Percentiles rank a stretch among this genome's conserved stretches.
Evolutionary conservation across 306 rosid genomes (phyloP).

Genomic region (Prunus armeniaca): DNA sequence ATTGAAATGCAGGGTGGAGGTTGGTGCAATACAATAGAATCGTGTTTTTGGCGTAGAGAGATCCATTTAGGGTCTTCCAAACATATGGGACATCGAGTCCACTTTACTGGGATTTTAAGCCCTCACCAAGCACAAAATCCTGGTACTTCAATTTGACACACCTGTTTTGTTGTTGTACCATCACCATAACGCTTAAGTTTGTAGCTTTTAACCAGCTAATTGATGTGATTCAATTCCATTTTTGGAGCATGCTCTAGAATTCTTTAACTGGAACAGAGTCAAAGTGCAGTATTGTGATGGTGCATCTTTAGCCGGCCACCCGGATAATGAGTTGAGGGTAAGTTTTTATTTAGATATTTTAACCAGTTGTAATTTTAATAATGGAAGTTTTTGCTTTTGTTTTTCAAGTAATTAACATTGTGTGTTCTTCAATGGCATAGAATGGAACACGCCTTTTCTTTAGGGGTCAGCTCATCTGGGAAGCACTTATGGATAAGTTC

Average conservation of each 20-base stretch:
- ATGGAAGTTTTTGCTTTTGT: background rate
- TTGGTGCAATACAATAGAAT: slow-evolving; percentile 67
- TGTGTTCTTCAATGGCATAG: slow-evolving; percentile 28
- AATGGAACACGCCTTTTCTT: slow-evolving; percentile 56
- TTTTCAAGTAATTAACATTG: slow-evolving; percentile 2
- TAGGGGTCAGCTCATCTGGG: slow-evolving; percentile 95
- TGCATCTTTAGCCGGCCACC: slow-evolving; percentile 84
- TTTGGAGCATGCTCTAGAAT: slow-evolving; percentile 56
- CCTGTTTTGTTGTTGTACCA: background rate
- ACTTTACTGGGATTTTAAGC: slow-evolving; percentile 78
- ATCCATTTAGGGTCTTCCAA: slow-evolving; percentile 76
- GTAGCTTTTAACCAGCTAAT: background rate
- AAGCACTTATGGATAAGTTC: slow-evolving; percentile 72
- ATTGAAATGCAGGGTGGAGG: slow-evolving; percentile 75
- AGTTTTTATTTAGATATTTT: slow-evolving; percentile 4
- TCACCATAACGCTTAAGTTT: background rate
- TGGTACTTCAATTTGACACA: slow-evolving; percentile 38
- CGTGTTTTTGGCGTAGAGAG: slow-evolving; percentile 59
- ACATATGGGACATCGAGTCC: slow-evolving; percentile 59
- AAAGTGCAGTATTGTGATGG: slow-evolving; percentile 94
- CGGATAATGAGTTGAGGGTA: slow-evolving; percentile 63
- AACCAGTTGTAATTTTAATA: background rate
- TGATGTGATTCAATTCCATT: slow-evolving; percentile 30
- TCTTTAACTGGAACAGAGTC: slow-evolving; percentile 95
- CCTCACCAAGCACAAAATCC: slow-evolving; percentile 61